These are phyloP conservation scores for Diplogelasinospora grovesii DNA, from an alignment of 495 filamentous ascomycete genomes.

Conservation along the genomic window DNA sequence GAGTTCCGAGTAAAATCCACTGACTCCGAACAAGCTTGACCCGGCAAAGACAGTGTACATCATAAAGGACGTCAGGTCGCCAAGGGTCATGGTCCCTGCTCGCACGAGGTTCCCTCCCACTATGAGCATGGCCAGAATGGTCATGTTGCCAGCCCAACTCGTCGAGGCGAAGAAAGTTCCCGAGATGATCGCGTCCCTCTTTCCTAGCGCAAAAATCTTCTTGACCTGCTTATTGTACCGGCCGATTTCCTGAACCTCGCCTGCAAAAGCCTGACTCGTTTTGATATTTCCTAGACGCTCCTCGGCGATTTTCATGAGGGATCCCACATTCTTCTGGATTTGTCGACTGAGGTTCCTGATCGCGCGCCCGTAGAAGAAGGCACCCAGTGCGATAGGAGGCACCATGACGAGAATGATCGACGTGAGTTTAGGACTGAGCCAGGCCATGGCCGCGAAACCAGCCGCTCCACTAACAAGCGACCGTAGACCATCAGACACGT, in stretches of 20 bases:
- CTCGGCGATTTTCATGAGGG: slow-evolving; percentile 92
- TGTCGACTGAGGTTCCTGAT: slow-evolving; percentile 82
- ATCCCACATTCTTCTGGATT: slow-evolving; percentile 88
- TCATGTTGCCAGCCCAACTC: slow-evolving; percentile 90
- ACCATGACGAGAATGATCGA: slow-evolving; percentile 79
- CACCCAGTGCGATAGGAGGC: slow-evolving; percentile 84
- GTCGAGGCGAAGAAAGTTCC: slow-evolving; percentile 89
- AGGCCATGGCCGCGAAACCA: slow-evolving; percentile 85
- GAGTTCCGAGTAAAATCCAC: slow-evolving; percentile 93
- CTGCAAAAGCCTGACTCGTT: slow-evolving; percentile 91
- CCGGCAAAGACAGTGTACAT: slow-evolving; percentile 97
- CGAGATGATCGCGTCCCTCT: slow-evolving; percentile 75
- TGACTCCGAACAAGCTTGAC: slow-evolving; percentile 83
- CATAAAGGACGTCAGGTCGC: slow-evolving; percentile 92
- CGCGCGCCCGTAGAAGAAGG: slow-evolving; percentile 81
- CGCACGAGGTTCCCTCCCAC: slow-evolving; percentile 86
- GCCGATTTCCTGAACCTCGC: slow-evolving; percentile 79
- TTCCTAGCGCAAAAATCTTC: slow-evolving; percentile 84
- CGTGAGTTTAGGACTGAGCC: slow-evolving; percentile 85
- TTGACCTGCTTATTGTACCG: slow-evolving; percentile 88
- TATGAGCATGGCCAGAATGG: slow-evolving; percentile 84
- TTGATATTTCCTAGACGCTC: slow-evolving; percentile 92
- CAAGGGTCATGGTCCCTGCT: slow-evolving; percentile 75
- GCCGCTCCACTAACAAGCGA: slow-evolving; percentile 81
- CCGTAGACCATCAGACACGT: slow-evolving; percentile 87